Evolutionary conservation across 208 protist genomes (phyloP).

Genomic region (Leishmania mexicana): DNA sequence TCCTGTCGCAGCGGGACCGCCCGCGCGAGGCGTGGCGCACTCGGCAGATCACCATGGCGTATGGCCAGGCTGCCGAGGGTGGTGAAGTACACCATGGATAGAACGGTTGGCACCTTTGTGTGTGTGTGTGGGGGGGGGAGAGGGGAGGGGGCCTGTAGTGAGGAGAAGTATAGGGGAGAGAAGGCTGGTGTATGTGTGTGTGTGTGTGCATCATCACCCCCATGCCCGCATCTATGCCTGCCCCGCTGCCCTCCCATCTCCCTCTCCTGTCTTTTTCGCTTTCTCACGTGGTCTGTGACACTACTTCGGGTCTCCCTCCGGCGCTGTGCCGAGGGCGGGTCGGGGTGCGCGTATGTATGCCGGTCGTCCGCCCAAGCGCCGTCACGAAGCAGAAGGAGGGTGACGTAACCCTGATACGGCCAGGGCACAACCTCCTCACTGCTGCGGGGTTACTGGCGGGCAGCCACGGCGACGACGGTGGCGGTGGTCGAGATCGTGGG

Average conservation of each 20-base stretch:
- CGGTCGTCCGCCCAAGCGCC: neutral
- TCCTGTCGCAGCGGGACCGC: conserved; percentile 51
- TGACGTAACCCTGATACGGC: too few species aligned
- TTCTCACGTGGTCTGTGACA: neutral
- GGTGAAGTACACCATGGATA: neutral
- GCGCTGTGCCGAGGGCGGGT: neutral
- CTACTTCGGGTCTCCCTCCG: neutral
- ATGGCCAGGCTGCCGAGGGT: conserved; percentile 2
- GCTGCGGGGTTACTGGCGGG: neutral
- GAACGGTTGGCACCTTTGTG: neutral
- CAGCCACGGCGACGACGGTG: neutral
- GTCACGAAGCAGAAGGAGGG: neutral
- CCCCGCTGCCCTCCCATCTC: neutral
- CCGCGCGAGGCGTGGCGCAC: conserved; percentile 29
- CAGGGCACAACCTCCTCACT: neutral
- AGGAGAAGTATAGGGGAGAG: neutral
- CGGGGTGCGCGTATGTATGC: neutral
- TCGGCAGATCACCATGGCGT: conserved; percentile 31
- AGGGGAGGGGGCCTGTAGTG: neutral
- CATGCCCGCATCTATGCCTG: neutral
- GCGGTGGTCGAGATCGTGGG: neutral
- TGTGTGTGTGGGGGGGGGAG: neutral
- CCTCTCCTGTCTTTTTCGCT: neutral
- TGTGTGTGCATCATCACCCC: neutral
- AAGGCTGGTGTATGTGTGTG: neutral